Evolutionary conservation across 345 rosid species (phyloP), one percentile per base, ranked within the genome.

Genomic region (Toxicodendron radicans): DNA sequence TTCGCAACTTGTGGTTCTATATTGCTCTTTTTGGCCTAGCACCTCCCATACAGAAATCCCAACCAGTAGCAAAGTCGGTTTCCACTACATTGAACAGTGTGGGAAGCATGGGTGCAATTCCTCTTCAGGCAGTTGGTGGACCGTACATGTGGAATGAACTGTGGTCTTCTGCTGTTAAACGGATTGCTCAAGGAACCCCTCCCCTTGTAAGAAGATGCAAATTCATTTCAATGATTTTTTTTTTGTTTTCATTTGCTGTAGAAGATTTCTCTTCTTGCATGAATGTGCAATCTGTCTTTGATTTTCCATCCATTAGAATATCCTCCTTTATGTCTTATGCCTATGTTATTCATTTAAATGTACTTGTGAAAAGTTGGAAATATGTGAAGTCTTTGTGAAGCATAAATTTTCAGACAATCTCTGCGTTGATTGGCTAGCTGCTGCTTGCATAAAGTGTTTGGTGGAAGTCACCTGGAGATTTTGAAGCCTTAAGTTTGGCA

Each of bases 1-100:
- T 95, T 77, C 98, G 98, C 81, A 95, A 95, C 81, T 83, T 95
- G 78, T 95, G 99, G 98, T 95, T 95, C 84, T 95, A 95, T 82
- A 66, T 95, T 83, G 98, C 98, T 76, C 92, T 95, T 62, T 95
- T 95, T 88, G 99, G 99, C 68, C 73, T 95, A 78, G 97, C 99
- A 81, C 99, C 98, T 73, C 97, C 99, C 1, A 86, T 95, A 73
- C 84, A 81, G 82, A 87, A 85, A 85, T 63, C 68, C 74, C 92
- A 88, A 69, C 73, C 54, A 33, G 85, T 93, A 38, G 68, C 80
- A 69, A 95, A 95, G 89, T 83, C 98, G 59, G 82, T 86, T 71
- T 93, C 99, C 27, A 80, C 85, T 60, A 80, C 90, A 73, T 73
- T 86, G 85, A 93, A 80, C 85, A 90, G 91, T 80, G 81, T 79